These are phyloP conservation scores for Arctium lappa DNA, from an alignment of 129 eudicot genomes.

Conservation along the genomic window DNA sequence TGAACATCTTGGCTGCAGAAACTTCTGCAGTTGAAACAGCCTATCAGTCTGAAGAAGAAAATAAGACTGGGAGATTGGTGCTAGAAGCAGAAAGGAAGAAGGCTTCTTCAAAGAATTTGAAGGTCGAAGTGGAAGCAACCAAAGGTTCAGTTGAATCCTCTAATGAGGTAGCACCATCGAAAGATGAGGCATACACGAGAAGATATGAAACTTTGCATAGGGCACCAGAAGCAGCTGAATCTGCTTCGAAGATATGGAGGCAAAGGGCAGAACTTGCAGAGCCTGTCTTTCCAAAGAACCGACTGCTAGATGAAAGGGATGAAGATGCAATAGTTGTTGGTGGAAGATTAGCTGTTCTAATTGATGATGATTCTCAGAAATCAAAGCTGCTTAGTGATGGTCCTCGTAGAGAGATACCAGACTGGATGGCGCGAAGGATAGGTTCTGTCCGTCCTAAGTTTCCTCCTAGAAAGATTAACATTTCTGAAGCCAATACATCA, in stretches of 20 bases:
- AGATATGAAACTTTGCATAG: slow-evolving; percentile 38
- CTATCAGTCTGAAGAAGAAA: slow-evolving; percentile 36
- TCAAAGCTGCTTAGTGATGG: slow-evolving; percentile 50
- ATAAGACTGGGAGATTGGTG: slow-evolving; percentile 25
- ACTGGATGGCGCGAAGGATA: slow-evolving; percentile 65
- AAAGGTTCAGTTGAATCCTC: slow-evolving; percentile 36
- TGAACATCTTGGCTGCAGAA: slow-evolving; percentile 35
- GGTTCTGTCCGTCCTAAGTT: slow-evolving; percentile 49
- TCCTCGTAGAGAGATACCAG: slow-evolving; percentile 67
- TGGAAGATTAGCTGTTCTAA: slow-evolving; percentile 51
- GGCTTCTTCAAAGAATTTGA: slow-evolving; percentile 36
- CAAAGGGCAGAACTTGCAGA: slow-evolving; percentile 39
- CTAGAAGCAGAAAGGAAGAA: slow-evolving; percentile 33
- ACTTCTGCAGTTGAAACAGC: slow-evolving; percentile 45
- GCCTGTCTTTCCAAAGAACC: slow-evolving; percentile 20
- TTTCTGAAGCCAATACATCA: slow-evolving; percentile 34
- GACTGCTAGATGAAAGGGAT: slow-evolving; percentile 22
- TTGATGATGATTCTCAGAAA: slow-evolving; percentile 53
- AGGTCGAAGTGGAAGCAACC: slow-evolving; percentile 34
- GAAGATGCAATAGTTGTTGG: slow-evolving; percentile 42
- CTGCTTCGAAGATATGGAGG: slow-evolving; percentile 39
- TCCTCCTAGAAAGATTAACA: slow-evolving; percentile 48
- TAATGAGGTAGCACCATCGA: slow-evolving; percentile 26
- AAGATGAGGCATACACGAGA: slow-evolving; percentile 37
- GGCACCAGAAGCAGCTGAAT: slow-evolving; percentile 34